phyloP scores from a whole-genome alignment of 805 yeast genomes.

The Cyberlindnera mycetangii region DNA sequence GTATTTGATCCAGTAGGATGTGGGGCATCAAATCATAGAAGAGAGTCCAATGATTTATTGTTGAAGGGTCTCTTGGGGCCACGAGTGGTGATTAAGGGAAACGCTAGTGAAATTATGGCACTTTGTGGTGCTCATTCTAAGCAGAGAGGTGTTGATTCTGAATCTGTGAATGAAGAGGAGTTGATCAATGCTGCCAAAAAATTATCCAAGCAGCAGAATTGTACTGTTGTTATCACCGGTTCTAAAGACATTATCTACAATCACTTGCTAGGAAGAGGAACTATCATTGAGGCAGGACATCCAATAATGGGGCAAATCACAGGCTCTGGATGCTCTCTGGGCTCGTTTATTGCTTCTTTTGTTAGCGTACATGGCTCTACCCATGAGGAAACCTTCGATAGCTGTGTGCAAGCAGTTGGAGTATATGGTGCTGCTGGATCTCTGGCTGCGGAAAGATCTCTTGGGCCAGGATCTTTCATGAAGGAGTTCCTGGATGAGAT shows the following conservation, averaged over 20 bases:
- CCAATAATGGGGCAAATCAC: conserved; percentile 64
- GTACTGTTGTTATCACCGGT: conserved; percentile 75
- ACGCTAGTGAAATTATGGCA: conserved; percentile 72
- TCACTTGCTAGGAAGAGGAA: conserved; percentile 32
- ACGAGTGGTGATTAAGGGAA: conserved; percentile 70
- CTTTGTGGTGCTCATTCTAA: conserved; percentile 46
- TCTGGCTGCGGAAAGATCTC: background rate
- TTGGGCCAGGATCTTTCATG: conserved; percentile 10
- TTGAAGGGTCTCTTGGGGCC: conserved; percentile 55
- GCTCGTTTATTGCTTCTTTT: conserved; percentile 62
- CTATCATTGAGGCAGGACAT: conserved; percentile 55
- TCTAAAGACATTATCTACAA: conserved; percentile 40
- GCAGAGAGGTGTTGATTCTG: conserved; percentile 76
- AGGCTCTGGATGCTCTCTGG: conserved; percentile 82
- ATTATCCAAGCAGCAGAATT: conserved; percentile 48
- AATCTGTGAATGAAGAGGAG: conserved; percentile 22
- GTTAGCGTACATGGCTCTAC: background rate
- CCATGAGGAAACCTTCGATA: background rate
- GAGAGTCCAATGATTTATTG: conserved; percentile 42
- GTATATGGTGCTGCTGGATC: background rate
- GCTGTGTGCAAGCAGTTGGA: background rate
- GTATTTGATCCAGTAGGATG: conserved; percentile 93
- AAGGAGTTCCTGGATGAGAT: conserved; percentile 6
- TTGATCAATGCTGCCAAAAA: conserved; percentile 40
- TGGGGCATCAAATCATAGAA: conserved; percentile 70